Evolutionary conservation across 225 moss, liverwort and hornwort genomes (phyloP).

Genomic region (Polytrichum commune): DNA sequence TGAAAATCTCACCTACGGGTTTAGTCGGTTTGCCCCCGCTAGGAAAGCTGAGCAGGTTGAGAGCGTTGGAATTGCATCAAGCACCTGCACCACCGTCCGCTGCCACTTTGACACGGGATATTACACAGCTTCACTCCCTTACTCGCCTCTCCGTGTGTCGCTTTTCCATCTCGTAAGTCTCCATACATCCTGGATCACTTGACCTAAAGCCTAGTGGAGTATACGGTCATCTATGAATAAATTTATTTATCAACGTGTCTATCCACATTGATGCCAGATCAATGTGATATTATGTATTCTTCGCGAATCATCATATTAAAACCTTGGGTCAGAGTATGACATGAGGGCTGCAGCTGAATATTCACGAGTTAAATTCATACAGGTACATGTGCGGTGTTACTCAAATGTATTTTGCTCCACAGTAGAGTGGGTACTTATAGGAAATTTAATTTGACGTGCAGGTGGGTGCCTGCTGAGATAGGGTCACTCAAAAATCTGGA

Average conservation of each 20-base stretch:
- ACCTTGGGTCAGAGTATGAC: too few relatives aligned
- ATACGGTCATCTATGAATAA: too few relatives aligned
- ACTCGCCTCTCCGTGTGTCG: slow-evolving; percentile 90
- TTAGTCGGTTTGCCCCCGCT: slow-evolving; percentile 75
- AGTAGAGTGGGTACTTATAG: background rate
- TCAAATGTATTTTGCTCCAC: background rate
- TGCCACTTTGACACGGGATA: slow-evolving; percentile 89
- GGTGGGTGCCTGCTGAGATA: slow-evolving; percentile 88
- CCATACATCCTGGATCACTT: background rate
- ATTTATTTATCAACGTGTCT: too few relatives aligned
- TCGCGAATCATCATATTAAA: too few relatives aligned
- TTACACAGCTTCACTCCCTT: slow-evolving; percentile 93
- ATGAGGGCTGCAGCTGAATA: too few relatives aligned
- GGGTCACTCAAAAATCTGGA: slow-evolving; percentile 72
- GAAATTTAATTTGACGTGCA: slow-evolving; percentile 24
- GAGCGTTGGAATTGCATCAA: slow-evolving; percentile 92
- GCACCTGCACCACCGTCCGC: slow-evolving; percentile 79
- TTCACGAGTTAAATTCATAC: too few relatives aligned
- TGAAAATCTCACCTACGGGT: slow-evolving; percentile 69
- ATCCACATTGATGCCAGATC: too few relatives aligned
- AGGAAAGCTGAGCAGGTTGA: slow-evolving; percentile 72
- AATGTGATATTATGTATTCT: too few relatives aligned
- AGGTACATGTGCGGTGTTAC: background rate
- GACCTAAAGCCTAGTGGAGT: too few relatives aligned
- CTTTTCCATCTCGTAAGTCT: slow-evolving; percentile 94